Conservation (phyloP, 768 basidiomycete genomes). For the Leccinum barrowsii region DNA sequence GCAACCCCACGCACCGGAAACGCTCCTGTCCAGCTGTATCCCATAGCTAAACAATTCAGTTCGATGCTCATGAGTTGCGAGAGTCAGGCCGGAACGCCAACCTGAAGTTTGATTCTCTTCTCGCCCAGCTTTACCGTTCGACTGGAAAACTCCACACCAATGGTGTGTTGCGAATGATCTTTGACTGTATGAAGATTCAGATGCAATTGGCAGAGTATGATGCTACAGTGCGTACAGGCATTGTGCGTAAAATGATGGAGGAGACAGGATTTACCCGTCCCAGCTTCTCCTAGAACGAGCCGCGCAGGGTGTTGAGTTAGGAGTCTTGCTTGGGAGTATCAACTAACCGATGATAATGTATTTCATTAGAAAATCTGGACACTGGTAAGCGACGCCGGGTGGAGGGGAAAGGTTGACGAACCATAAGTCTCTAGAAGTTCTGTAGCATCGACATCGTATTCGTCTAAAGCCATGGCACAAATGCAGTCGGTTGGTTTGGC, state of each 20-base stretch:
- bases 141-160: conserved; percentile 97
- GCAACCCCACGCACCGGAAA: conserved; percentile 57
- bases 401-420: conserved; percentile 30
- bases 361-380: conserved; percentile 94
- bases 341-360: conserved; percentile 89
- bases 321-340: conserved; percentile 6
- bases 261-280: conserved; percentile 95
- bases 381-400: conserved; percentile 12
- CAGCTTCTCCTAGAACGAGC: conserved; percentile 74
- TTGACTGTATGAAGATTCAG: conserved; percentile 62
- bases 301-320: conserved; percentile 2
- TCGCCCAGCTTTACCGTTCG: conserved; percentile 90
- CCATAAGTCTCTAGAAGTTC: conserved; percentile 95
- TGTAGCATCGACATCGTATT: conserved; percentile 79
- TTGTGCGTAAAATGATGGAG: conserved; percentile 97
- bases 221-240: conserved; percentile 62
- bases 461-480: conserved; percentile 53
- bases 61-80: conserved; percentile 10
- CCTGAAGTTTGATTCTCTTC: conserved; percentile 94
- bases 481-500: not conserved
- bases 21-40: conserved; percentile 97
- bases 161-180: conserved; percentile 95
- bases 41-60: conserved; percentile 65
- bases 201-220: not conserved
- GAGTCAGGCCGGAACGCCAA: conserved; percentile 32